Evolutionary conservation across 2,329 filamentous ascomycete genomes (phyloP), one percentile per base, ranked within the genome.

Genomic region (Elsinoe perseae): DNA sequence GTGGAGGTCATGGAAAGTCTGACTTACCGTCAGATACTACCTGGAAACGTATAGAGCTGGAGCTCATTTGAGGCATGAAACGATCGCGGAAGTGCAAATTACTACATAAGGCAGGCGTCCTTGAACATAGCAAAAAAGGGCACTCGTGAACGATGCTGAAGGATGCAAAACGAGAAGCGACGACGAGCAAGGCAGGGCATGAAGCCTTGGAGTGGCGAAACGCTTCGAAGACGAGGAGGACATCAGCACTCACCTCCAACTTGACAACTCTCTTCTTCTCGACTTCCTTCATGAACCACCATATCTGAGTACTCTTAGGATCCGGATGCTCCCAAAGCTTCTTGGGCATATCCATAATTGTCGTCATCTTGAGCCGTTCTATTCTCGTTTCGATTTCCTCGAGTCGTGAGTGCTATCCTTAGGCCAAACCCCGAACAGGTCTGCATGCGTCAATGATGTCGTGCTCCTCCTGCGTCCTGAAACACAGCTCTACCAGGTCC

Each of bases 1-100:
- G 66, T 90, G 84, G 5, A 95, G 74, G 14, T 89, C 83, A 54
- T 79, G 70, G 67, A 85, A 93, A 2, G 77, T 83, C 79, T 87
- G 61, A 23, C 12, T 38, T 32, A 42, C 34, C 23, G 36, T 54
- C 54, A 50, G 54, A 34, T 46, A 30, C 34, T 55, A 30, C 27
- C 52, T 9, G 6, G 8, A 50, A 40, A 57, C 42, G 36, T 55
- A 43, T 6, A 48, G 38, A 56, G 50, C 36, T 56, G 50, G 3
- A 54, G 38, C 21, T 8, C 5, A 54, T 14, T 8, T 16, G 54
- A 21, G 21, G 56, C 4, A 38, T 18, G n/a, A 32, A 20, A 16
- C 30, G 50, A 50, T 16, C 38, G 21, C 10, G n/a, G n/a, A 21
- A 25, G n/a, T 36, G 32, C 12, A 14, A 36, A 36, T 3, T 3